These are phyloP conservation scores for Scheffersomyces titani DNA, from an alignment of 1,139 yeast species.

Conservation along the genomic window DNA sequence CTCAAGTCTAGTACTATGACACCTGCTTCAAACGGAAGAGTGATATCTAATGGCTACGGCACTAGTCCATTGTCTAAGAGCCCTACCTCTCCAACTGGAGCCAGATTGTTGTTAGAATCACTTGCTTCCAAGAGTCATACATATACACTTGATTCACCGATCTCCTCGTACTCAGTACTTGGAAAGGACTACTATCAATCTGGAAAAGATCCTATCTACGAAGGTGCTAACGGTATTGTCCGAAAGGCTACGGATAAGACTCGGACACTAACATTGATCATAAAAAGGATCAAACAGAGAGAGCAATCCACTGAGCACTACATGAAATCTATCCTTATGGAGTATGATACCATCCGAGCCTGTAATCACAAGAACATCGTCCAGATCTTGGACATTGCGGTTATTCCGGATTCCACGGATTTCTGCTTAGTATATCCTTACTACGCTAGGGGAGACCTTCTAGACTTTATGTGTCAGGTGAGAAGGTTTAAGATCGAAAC, in stretches of 20 bases:
- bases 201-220: conserved; percentile 35
- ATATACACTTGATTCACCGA: neutral
- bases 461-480: conserved; percentile 39
- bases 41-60: neutral
- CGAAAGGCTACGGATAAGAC: conserved; percentile 30
- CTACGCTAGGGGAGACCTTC: conserved; percentile 49
- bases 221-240: conserved; percentile 48
- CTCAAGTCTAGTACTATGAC: neutral
- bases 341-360: conserved; percentile 27
- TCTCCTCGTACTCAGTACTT: neutral
- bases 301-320: conserved; percentile 16
- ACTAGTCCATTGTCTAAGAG: neutral
- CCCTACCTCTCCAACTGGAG: neutral
- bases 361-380: conserved; percentile 33
- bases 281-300: conserved; percentile 27
- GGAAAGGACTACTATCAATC: conserved; percentile 22
- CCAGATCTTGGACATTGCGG: conserved; percentile 27
- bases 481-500: conserved; percentile 34
- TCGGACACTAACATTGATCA: conserved; percentile 18
- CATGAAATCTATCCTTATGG: conserved; percentile 25
- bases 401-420: conserved; percentile 16
- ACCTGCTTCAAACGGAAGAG: neutral
- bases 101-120: neutral
- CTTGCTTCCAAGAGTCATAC: neutral
- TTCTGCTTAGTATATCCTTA: conserved; percentile 38